phyloP scores from a whole-genome alignment of 1,284 basidiomycete species.

The Apiotrichum porosum region DNA sequence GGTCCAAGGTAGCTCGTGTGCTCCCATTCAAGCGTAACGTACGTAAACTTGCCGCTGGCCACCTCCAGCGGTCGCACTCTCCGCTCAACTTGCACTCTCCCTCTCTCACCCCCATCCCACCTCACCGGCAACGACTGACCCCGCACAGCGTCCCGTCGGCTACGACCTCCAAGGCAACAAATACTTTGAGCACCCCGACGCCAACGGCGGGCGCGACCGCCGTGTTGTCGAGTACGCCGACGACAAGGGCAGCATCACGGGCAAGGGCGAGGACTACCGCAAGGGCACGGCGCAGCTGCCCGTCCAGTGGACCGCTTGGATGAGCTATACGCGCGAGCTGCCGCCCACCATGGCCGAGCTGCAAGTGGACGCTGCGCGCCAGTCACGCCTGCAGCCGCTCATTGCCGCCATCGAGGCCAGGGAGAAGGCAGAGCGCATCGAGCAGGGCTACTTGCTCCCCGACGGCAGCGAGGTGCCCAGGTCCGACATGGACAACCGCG shows the following conservation, averaged over 20 bases:
- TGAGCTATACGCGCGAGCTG: conserved; percentile 32
- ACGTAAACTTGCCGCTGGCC: too few species aligned
- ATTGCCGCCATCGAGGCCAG: conserved; percentile 36
- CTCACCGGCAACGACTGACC: too few species aligned
- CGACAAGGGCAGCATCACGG: conserved; percentile 1
- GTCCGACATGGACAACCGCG: neutral
- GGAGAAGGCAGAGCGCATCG: conserved; percentile 39
- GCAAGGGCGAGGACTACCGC: conserved; percentile 21
- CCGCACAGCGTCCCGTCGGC: conserved; percentile 18
- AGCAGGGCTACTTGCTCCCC: conserved; percentile 38
- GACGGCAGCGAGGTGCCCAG: conserved; percentile 15
- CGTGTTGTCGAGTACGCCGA: conserved; percentile 32
- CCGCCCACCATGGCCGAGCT: conserved; percentile 37
- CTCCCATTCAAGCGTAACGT: neutral
- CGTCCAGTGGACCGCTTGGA: conserved; percentile 38
- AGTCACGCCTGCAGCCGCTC: conserved; percentile 19
- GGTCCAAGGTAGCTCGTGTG: neutral
- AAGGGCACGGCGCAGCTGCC: conserved; percentile 29
- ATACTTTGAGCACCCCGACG: conserved; percentile 28
- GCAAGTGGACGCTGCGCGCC: conserved; percentile 26
- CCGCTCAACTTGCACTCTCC: too few species aligned
- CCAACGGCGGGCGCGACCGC: conserved; percentile 23
- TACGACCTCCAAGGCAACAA: conserved; percentile 27
- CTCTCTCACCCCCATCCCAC: too few species aligned
- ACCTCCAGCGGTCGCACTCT: too few species aligned